Percentiles rank a stretch among this genome's conserved stretches.
Evolutionary conservation across 495 filamentous ascomycete species (phyloP).

Genomic region (Coniosporium apollinis): DNA sequence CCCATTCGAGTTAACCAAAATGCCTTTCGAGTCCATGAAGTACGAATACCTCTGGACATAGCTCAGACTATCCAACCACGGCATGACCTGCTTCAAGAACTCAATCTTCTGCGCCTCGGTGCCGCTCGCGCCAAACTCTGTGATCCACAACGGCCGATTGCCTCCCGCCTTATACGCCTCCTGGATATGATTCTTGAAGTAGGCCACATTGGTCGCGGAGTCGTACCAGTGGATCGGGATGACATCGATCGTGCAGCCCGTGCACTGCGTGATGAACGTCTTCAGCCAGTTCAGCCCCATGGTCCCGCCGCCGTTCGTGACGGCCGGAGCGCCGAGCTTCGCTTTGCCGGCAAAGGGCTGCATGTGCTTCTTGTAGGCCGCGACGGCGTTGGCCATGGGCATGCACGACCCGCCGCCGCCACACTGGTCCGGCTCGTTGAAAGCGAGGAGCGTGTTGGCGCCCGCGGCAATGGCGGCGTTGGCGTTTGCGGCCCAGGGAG

Average conservation of each 20-base stretch:
- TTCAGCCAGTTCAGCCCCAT: background rate
- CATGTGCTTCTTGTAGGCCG: background rate
- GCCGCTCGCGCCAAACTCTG: slow-evolving; percentile 2
- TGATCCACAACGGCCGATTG: slow-evolving; percentile 7
- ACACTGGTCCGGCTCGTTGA: background rate
- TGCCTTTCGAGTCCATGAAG: background rate
- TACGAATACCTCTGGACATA: slow-evolving; percentile 1
- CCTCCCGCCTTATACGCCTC: slow-evolving; percentile 7
- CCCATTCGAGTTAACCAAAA: background rate
- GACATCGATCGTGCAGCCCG: background rate
- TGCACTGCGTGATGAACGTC: slow-evolving; percentile 1
- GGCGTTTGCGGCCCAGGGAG: background rate
- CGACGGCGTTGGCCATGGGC: background rate
- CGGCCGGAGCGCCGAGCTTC: background rate
- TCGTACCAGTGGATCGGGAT: slow-evolving; percentile 2
- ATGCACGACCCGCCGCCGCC: slow-evolving; percentile 1
- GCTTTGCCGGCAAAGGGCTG: background rate
- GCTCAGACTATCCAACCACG: background rate
- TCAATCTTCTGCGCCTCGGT: background rate
- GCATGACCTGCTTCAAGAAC: background rate
- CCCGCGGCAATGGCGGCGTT: background rate
- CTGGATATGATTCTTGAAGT: slow-evolving; percentile 9
- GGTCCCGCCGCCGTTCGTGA: slow-evolving; percentile 1
- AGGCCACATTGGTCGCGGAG: background rate
- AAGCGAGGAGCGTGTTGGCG: background rate